These are phyloP conservation scores for Candida odintsovae DNA, from an alignment of 805 yeast species.

Conservation along the genomic window DNA sequence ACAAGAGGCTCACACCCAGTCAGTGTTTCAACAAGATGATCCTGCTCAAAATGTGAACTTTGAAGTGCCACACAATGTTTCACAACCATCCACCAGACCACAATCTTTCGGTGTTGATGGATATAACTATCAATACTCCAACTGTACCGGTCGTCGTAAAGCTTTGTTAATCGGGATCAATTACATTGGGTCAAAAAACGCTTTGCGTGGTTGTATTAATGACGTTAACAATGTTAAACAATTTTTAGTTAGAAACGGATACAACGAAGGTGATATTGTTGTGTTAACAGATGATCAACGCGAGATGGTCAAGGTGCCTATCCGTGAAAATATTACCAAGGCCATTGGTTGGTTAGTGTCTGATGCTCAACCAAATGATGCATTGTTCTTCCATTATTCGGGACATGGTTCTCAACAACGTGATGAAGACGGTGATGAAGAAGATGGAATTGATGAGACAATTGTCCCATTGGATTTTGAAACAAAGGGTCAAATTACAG, in stretches of 20 bases:
- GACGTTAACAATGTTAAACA: constrained; percentile 50
- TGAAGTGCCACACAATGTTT: constrained; percentile 5
- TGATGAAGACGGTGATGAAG: constrained; percentile 72
- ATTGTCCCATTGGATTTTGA: constrained; percentile 73
- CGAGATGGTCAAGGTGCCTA: constrained; percentile 49
- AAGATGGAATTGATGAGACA: constrained; percentile 65
- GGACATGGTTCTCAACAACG: constrained; percentile 80
- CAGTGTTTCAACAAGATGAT: constrained; percentile 4
- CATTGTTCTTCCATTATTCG: constrained; percentile 75
- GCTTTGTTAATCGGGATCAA: constrained; percentile 77
- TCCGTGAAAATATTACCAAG: constrained; percentile 60
- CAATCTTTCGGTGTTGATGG: constrained; percentile 17
- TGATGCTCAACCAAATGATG: constrained; percentile 71
- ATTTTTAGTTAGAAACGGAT: constrained; percentile 41
- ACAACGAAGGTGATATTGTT: constrained; percentile 49
- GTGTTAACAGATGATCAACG: constrained; percentile 52
- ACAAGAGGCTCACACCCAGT: constrained; percentile 2
- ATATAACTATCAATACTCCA: constrained; percentile 50
- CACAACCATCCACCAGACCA: constrained; percentile 8
- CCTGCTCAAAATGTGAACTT: constrained; percentile 1
- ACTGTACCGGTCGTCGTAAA: constrained; percentile 66
- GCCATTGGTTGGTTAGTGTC: constrained; percentile 81
- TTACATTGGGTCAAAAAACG: constrained; percentile 59
- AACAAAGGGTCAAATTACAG: constrained; percentile 59
- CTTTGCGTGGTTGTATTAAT: constrained; percentile 73